A percentile compares a stretch with the other conserved stretches of the same genome.
Evolutionary conservation across 2,329 filamentous ascomycete genomes (phyloP).

Genomic region (Apiospora pterosperma): DNA sequence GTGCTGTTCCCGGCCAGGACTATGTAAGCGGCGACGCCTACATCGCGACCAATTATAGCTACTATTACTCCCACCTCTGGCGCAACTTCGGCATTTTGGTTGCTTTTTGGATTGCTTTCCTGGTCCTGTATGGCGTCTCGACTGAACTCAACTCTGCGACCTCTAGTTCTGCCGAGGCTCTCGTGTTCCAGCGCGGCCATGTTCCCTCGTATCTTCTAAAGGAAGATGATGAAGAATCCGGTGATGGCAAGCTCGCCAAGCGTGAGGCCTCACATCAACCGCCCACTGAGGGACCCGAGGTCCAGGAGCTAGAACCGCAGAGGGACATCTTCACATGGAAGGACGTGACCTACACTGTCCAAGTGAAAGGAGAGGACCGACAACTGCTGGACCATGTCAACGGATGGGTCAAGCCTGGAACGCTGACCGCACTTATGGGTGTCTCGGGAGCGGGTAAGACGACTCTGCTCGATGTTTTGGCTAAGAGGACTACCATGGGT

Average conservation of each 20-base stretch:
- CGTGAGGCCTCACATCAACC: not conserved
- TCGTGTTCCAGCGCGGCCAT: constrained; percentile 61
- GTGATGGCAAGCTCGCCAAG: constrained; percentile 26
- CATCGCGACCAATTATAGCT: constrained; percentile 52
- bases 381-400: constrained; percentile 74
- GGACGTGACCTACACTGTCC: constrained; percentile 66
- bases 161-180: constrained; percentile 61
- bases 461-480: constrained; percentile 67
- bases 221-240: constrained; percentile 10
- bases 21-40: constrained; percentile 61
- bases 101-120: constrained; percentile 55
- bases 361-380: constrained; percentile 71
- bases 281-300: not conserved
- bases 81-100: constrained; percentile 57
- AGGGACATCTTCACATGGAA: constrained; percentile 72
- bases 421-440: constrained; percentile 76
- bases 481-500: constrained; percentile 68
- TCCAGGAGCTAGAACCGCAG: constrained; percentile 8
- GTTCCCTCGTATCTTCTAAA: constrained; percentile 40
- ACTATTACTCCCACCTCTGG: constrained; percentile 58
- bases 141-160: constrained; percentile 64
- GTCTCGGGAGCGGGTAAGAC: constrained; percentile 72
- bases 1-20: constrained; percentile 49
- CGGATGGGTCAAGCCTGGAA: constrained; percentile 89
- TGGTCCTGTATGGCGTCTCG: constrained; percentile 58